Conservation (phyloP, 768 basidiomycete species). For the Cystoderma amianthinum region DNA sequence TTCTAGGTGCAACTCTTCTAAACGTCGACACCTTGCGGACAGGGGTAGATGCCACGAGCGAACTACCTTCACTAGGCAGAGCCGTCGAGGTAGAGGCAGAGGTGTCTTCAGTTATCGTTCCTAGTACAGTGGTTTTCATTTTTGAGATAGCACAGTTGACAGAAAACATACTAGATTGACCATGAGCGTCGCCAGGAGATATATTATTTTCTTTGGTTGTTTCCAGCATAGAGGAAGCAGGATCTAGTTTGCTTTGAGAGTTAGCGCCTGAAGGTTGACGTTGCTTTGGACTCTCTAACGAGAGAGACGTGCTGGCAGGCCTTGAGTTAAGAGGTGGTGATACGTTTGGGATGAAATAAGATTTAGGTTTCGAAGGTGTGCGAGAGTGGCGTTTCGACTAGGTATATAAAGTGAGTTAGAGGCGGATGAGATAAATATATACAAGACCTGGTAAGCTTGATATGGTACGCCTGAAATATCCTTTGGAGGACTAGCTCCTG, state of each 20-base stretch:
- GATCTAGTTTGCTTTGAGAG: no score
- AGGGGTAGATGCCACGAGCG: slow-evolving; percentile 1
- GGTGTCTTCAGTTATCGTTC: no score
- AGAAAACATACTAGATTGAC: no score
- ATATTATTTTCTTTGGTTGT: no score
- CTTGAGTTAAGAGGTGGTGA: slow-evolving; percentile 19
- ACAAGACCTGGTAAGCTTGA: slow-evolving; percentile 41
- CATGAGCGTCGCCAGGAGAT: no score
- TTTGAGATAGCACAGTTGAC: no score
- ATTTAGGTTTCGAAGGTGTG: slow-evolving; percentile 21
- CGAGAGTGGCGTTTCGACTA: slow-evolving; percentile 45
- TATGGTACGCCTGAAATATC: slow-evolving; percentile 31
- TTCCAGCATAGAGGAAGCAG: no score
- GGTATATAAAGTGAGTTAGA: slow-evolving; percentile 6
- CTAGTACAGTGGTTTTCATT: no score
- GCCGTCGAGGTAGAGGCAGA: no score
- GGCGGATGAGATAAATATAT: slow-evolving; percentile 4
- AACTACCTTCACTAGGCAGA: no score
- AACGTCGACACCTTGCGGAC: slow-evolving; percentile 36
- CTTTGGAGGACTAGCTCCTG: slow-evolving; percentile 15
- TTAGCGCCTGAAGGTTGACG: no score
- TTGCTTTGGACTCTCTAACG: no score
- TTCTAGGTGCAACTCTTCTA: slow-evolving; percentile 36
- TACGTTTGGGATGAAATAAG: slow-evolving; percentile 17
- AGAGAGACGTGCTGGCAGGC: slow-evolving; percentile 17